Conservation (phyloP, 2,329 filamentous ascomycete genomes). For the Exophiala spinifera region DNA sequence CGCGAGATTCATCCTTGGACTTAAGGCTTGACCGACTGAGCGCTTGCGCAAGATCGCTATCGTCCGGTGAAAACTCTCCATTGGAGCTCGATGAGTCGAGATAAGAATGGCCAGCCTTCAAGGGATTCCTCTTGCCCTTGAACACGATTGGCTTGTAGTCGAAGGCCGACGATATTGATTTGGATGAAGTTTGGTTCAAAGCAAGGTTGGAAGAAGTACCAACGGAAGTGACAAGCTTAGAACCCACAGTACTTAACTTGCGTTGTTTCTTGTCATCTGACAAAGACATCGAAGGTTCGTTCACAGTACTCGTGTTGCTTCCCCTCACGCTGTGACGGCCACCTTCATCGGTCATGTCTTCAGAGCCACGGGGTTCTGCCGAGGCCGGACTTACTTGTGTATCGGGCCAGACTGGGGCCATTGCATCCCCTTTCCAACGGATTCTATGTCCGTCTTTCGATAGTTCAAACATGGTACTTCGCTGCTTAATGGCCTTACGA, state of each 20-base stretch:
- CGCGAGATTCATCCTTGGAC: conserved; percentile 41
- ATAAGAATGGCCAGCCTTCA: conserved; percentile 45
- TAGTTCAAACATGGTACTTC: conserved; percentile 72
- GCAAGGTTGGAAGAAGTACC: conserved; percentile 10
- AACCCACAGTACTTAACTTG: conserved; percentile 1
- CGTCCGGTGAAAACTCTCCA: conserved; percentile 47
- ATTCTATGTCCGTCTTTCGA: conserved; percentile 75
- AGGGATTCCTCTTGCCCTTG: conserved; percentile 35
- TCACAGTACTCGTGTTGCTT: conserved; percentile 43
- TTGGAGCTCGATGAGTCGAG: conserved; percentile 50
- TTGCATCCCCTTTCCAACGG: conserved; percentile 69
- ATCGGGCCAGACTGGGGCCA: conserved; percentile 64
- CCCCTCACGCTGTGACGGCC: conserved; percentile 48
- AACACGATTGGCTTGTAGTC: conserved; percentile 50
- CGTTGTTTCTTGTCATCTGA: conserved; percentile 15
- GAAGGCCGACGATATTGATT: conserved; percentile 20
- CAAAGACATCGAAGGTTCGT: conserved; percentile 35
- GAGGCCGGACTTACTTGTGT: conserved; percentile 39
- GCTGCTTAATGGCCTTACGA: conserved; percentile 65
- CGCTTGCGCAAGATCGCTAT: conserved; percentile 45
- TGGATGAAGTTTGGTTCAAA: conserved; percentile 10
- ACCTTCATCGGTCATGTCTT: conserved; percentile 21
- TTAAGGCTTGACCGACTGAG: conserved; percentile 49
- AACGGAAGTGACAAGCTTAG: conserved; percentile 9
- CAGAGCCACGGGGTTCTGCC: conserved; percentile 1